Evolutionary conservation across 2,329 filamentous ascomycete species (phyloP).

Genomic region (Claviceps pazoutovae): DNA sequence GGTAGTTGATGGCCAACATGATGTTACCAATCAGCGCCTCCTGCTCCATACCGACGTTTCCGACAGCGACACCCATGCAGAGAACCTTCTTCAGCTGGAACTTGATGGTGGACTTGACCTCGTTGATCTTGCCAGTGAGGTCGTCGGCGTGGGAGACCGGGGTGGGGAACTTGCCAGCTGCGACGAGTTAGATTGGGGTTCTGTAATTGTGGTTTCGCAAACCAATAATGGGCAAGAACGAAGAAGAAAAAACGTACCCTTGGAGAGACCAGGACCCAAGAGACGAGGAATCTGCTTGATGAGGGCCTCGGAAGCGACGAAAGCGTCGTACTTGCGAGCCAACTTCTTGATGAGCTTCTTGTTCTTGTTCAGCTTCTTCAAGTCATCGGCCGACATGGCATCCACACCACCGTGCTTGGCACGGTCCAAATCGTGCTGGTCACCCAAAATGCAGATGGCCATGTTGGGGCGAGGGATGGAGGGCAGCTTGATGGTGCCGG

Average conservation of each 20-base stretch:
- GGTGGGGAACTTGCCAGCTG: slow-evolving; percentile 98
- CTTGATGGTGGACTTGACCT: slow-evolving; percentile 99
- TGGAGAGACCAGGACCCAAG: slow-evolving; percentile 93
- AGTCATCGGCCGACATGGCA: slow-evolving; percentile 94
- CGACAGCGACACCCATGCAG: slow-evolving; percentile 98
- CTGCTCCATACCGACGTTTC: slow-evolving; percentile 93
- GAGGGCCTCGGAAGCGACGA: slow-evolving; percentile 89
- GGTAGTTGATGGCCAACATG: slow-evolving; percentile 99
- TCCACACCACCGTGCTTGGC: slow-evolving; percentile 98
- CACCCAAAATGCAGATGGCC: slow-evolving; percentile 62
- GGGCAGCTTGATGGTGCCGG: slow-evolving; percentile 92
- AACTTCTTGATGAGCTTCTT: slow-evolving; percentile 99
- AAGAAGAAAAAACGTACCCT: slow-evolving; percentile 50
- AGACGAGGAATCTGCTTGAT: slow-evolving; percentile 99
- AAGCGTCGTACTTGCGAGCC: slow-evolving; percentile 99
- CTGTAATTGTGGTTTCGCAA: neutral
- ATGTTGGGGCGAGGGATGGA: slow-evolving; percentile 83
- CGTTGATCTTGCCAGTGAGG: slow-evolving; percentile 86
- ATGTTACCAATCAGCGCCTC: slow-evolving; percentile 97
- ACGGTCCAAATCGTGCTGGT: slow-evolving; percentile 96
- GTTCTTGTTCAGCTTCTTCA: slow-evolving; percentile 99
- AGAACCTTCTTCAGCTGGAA: slow-evolving; percentile 99
- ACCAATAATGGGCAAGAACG: neutral
- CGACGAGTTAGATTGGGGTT: neutral
- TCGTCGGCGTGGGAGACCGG: slow-evolving; percentile 96